A percentile compares a stretch with the other conserved stretches of the same genome.
phyloP scores from a whole-genome alignment of 2,329 filamentous ascomycete species.

The Colletotrichum falcatum region DNA sequence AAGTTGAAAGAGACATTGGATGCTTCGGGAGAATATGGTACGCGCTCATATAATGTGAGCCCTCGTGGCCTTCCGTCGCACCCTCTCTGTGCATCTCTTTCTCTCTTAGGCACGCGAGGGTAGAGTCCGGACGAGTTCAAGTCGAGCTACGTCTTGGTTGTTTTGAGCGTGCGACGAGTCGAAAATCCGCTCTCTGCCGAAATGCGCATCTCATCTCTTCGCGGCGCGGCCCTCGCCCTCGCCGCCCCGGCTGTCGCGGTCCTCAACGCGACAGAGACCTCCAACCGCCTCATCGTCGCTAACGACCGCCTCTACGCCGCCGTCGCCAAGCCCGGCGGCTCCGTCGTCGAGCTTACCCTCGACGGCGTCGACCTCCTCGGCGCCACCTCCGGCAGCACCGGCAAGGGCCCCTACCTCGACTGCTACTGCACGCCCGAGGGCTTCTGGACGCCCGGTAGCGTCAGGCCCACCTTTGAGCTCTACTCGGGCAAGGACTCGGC shows the following conservation, averaged over 20 bases:
- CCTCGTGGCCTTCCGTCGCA: background rate
- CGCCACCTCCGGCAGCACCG: conserved; percentile 54
- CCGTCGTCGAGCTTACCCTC: conserved; percentile 51
- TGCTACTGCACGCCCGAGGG: conserved; percentile 70
- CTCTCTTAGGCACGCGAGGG: conserved; percentile 5
- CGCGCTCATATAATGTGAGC: background rate
- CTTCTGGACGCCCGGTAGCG: conserved; percentile 66
- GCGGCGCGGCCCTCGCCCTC: conserved; percentile 17
- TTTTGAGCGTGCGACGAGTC: background rate
- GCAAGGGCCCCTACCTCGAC: conserved; percentile 67
- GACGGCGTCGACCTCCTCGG: conserved; percentile 61
- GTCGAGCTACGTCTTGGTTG: conserved; percentile 5
- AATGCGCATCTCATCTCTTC: conserved; percentile 28
- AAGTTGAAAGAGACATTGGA: background rate
- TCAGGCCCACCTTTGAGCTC: conserved; percentile 61
- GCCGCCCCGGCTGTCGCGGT: conserved; percentile 42
- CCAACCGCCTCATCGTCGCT: conserved; percentile 50
- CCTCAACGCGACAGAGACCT: conserved; percentile 51
- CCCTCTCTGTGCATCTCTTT: background rate
- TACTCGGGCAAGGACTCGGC: conserved; percentile 63
- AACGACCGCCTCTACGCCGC: conserved; percentile 54
- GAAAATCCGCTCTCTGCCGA: background rate
- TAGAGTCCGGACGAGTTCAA: background rate
- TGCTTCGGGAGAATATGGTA: background rate
- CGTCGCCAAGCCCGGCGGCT: conserved; percentile 53